phyloP scores from a whole-genome alignment of 2,329 filamentous ascomycete species.

The Cephalotrichum gorgonifer region DNA sequence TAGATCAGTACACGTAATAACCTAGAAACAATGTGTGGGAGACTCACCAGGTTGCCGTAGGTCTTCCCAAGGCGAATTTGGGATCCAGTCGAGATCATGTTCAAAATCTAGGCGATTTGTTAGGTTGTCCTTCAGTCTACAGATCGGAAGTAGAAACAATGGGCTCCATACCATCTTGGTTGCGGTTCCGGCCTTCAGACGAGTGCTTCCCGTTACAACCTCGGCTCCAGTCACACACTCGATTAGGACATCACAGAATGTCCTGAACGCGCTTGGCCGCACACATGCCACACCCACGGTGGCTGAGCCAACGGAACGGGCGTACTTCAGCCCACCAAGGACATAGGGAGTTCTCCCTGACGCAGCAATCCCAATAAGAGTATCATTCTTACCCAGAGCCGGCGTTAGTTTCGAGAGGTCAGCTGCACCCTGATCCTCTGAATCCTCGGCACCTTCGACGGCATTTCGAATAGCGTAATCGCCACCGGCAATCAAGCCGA shows the following conservation, averaged over 20 bases:
- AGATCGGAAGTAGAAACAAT: neutral
- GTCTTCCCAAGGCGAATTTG: constrained; percentile 9
- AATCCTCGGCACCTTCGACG: constrained; percentile 11
- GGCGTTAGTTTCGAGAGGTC: constrained; percentile 6
- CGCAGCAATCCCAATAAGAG: constrained; percentile 11
- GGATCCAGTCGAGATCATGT: constrained; percentile 10
- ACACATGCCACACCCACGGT: constrained; percentile 28
- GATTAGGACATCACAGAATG: constrained; percentile 19
- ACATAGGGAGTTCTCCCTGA: constrained; percentile 11
- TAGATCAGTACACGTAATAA: neutral
- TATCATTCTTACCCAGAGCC: constrained; percentile 6
- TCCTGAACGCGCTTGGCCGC: constrained; percentile 17
- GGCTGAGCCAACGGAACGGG: constrained; percentile 20
- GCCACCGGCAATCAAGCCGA: constrained; percentile 8
- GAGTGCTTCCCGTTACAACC: constrained; percentile 32
- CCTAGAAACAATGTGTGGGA: no score
- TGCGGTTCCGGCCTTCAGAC: constrained; percentile 32
- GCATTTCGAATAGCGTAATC: constrained; percentile 10
- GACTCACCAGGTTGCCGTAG: constrained; percentile 9
- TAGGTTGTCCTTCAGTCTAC: neutral
- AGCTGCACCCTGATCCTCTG: constrained; percentile 5
- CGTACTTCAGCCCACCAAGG: constrained; percentile 16
- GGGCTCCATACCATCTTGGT: constrained; percentile 27
- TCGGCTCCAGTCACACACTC: constrained; percentile 28
- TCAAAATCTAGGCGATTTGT: constrained; percentile 4